These are phyloP conservation scores for Colletotrichum sp. DNA, from an alignment of 2,329 filamentous ascomycete genomes.

Conservation along the genomic window DNA sequence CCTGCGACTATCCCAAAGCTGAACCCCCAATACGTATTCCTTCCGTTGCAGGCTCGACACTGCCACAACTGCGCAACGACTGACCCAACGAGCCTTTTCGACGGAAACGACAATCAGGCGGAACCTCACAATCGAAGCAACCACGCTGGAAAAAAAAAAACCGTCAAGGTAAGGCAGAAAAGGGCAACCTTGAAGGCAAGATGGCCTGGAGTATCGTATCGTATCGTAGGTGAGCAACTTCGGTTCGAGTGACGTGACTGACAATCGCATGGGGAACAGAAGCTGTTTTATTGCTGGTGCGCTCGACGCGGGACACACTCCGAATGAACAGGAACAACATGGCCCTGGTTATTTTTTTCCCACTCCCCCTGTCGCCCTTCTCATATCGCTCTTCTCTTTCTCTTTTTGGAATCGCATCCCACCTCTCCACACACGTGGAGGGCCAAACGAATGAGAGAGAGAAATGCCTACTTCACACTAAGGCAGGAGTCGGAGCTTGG, in stretches of 20 bases:
- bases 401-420: constrained; percentile 15
- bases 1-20: not conserved
- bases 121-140: not conserved
- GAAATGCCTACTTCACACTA: not conserved
- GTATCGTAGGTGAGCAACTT: constrained; percentile 14
- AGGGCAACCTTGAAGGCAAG: not conserved
- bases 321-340: constrained; percentile 2
- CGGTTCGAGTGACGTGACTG: not conserved
- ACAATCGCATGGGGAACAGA: not conserved
- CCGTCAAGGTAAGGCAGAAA: not conserved
- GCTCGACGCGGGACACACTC: constrained; percentile 7
- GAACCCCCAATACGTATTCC: not conserved
- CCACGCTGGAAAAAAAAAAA: not conserved
- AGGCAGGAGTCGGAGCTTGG: constrained; percentile 9
- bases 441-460: constrained; percentile 8
- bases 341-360: constrained; percentile 1
- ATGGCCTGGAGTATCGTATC: constrained; percentile 2
- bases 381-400: constrained; percentile 5
- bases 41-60: not conserved
- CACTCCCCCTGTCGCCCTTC: constrained; percentile 4
- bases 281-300: constrained; percentile 9
- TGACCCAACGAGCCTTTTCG: not conserved
- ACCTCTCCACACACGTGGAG: constrained; percentile 18
- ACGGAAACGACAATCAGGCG: not conserved
- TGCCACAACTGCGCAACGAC: not conserved